phyloP scores from a whole-genome alignment of 2,329 filamentous ascomycete species.

The Reticulascus tulasneorum region DNA sequence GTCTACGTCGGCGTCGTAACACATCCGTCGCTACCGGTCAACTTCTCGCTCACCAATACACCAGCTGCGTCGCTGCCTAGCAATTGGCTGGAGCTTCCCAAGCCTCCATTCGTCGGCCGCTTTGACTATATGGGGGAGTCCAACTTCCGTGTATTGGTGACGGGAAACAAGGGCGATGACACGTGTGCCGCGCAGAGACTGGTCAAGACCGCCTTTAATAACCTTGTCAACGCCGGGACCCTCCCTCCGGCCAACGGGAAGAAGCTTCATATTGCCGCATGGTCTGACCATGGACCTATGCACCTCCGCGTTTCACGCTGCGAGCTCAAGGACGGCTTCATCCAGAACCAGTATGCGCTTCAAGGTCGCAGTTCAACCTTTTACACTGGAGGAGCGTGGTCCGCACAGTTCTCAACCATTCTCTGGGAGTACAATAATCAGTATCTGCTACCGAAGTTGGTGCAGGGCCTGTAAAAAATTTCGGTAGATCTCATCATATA shows the following conservation, averaged over 20 bases:
- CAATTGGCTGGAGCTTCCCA: slow-evolving; percentile 22
- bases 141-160: slow-evolving; percentile 22
- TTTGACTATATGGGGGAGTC: slow-evolving; percentile 22
- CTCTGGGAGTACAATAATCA: slow-evolving; percentile 29
- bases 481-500: too few relatives aligned
- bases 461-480: slow-evolving; percentile 9
- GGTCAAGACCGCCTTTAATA: slow-evolving; percentile 17
- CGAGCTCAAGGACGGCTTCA: slow-evolving; percentile 28
- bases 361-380: slow-evolving; percentile 35
- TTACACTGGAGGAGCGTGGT: slow-evolving; percentile 32
- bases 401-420: slow-evolving; percentile 25
- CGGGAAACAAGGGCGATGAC: slow-evolving; percentile 17
- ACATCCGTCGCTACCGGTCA: slow-evolving; percentile 24
- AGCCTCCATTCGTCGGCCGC: slow-evolving; percentile 21
- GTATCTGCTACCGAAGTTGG: slow-evolving; percentile 21
- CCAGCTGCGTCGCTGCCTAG: slow-evolving; percentile 18
- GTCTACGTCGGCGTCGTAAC: slow-evolving; percentile 27
- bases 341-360: slow-evolving; percentile 29
- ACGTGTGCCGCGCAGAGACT: slow-evolving; percentile 19
- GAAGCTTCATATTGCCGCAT: slow-evolving; percentile 19
- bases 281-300: slow-evolving; percentile 26
- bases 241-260: slow-evolving; percentile 13
- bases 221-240: slow-evolving; percentile 17
- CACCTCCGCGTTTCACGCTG: slow-evolving; percentile 24
- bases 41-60: slow-evolving; percentile 23